Conservation (phyloP, 305 asterid genomes). For the Euphrasia arctica region DNA sequence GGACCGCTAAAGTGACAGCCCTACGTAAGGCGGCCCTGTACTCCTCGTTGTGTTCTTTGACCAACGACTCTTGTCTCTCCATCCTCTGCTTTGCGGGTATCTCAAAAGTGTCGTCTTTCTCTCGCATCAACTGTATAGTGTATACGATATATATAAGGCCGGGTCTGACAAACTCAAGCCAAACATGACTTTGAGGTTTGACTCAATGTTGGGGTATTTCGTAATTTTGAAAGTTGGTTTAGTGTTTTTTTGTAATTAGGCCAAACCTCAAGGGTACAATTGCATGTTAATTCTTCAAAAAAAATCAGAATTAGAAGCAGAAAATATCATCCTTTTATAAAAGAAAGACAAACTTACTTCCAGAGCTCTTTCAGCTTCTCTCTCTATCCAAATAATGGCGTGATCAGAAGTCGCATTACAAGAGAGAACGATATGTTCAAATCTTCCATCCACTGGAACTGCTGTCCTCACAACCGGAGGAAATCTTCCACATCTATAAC, state of each 20-base stretch:
- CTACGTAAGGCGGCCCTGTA: slow-evolving; percentile 69
- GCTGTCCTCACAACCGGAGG: slow-evolving; percentile 93
- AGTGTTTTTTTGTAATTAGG: no score
- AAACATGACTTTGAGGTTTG: no score
- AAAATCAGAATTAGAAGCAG: no score
- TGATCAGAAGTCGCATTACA: slow-evolving; percentile 91
- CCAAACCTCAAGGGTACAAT: no score
- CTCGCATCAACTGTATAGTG: slow-evolving; percentile 55
- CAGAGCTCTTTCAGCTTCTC: slow-evolving; percentile 72
- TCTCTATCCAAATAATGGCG: slow-evolving; percentile 81
- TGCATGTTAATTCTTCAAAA: no score
- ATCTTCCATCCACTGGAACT: slow-evolving; percentile 94
- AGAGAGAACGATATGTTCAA: slow-evolving; percentile 86
- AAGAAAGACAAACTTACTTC: slow-evolving; percentile 49
- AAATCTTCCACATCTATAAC: slow-evolving; percentile 66
- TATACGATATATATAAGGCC: background rate
- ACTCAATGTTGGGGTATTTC: background rate
- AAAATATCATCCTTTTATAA: background rate
- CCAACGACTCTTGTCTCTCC: slow-evolving; percentile 69
- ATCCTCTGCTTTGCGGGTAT: slow-evolving; percentile 74
- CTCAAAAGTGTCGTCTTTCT: slow-evolving; percentile 48
- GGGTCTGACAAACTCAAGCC: no score
- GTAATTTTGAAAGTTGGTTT: background rate
- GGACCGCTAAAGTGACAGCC: slow-evolving; percentile 70
- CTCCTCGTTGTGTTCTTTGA: slow-evolving; percentile 65